phyloP scores from a whole-genome alignment of 805 yeast genomes.

The Ogataea pignaliae region DNA sequence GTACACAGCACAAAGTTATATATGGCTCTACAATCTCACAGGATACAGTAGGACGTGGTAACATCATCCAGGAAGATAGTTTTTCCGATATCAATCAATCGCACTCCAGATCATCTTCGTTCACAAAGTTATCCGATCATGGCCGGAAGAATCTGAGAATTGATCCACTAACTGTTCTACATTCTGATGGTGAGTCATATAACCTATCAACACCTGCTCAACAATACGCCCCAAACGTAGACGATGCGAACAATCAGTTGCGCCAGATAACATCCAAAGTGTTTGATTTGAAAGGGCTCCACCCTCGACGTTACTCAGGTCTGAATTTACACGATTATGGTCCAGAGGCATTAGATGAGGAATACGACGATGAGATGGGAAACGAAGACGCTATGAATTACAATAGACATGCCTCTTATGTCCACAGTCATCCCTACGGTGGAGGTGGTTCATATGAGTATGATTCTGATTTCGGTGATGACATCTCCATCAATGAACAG shows the following conservation, averaged over 20 bases:
- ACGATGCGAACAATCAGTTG: conserved; percentile 19
- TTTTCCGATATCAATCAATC: background rate
- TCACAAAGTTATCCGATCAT: conserved; percentile 1
- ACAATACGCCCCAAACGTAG: background rate
- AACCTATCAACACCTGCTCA: background rate
- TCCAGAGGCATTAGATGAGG: conserved; percentile 52
- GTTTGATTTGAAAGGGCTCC: conserved; percentile 69
- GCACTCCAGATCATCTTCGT: conserved; percentile 10
- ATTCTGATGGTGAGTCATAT: conserved; percentile 1
- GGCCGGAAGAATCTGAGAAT: conserved; percentile 1
- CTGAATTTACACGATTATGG: conserved; percentile 33
- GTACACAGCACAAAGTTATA: background rate
- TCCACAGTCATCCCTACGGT: background rate
- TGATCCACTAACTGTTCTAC: conserved; percentile 1
- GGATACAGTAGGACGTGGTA: background rate
- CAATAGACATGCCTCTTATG: conserved; percentile 1
- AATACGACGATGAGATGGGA: conserved; percentile 30
- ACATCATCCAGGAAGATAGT: background rate
- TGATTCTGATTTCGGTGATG: conserved; percentile 27
- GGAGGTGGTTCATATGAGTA: conserved; percentile 13
- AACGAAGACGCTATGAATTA: conserved; percentile 7
- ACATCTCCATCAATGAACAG: conserved; percentile 15
- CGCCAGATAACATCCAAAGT: conserved; percentile 64
- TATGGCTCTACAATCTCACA: background rate
- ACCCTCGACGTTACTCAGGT: conserved; percentile 68